Evolutionary conservation across 495 filamentous ascomycete species (phyloP).

Genomic region (Neurospora africana): DNA sequence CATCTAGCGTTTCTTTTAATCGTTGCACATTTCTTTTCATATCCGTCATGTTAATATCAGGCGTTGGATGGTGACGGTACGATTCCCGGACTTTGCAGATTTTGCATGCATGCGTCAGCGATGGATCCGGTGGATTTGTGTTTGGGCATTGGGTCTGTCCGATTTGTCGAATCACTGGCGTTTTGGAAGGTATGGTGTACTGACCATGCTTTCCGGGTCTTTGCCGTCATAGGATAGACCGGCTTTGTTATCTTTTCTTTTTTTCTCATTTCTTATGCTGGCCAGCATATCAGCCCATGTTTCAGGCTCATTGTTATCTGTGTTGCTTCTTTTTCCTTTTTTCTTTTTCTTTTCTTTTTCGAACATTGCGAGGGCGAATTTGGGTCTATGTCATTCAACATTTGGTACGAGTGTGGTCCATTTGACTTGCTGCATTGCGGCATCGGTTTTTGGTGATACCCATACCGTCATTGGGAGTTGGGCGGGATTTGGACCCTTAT

Average conservation of each 20-base stretch:
- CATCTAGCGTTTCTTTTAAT: neutral
- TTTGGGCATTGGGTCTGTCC: neutral
- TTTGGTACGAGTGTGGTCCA: slow-evolving; percentile 15
- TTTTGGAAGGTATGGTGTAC: slow-evolving; percentile 1
- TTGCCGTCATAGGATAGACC: neutral
- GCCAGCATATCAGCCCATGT: neutral
- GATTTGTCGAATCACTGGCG: neutral
- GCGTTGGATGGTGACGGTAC: slow-evolving; percentile 8
- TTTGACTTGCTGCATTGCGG: slow-evolving; percentile 13
- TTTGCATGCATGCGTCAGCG: neutral
- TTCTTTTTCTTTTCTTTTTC: slow-evolving; percentile 1
- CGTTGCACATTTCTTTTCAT: neutral
- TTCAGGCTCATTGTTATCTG: neutral
- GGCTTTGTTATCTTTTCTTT: neutral
- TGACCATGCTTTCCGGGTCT: neutral
- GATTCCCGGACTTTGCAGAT: slow-evolving; percentile 1
- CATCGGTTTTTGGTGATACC: slow-evolving; percentile 12
- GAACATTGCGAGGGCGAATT: neutral
- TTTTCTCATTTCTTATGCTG: neutral
- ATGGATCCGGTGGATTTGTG: neutral
- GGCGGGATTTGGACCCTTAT: neutral
- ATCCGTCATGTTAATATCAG: neutral
- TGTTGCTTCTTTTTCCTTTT: slow-evolving; percentile 1
- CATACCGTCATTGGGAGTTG: slow-evolving; percentile 11
- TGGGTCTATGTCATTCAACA: slow-evolving; percentile 12